Percentiles rank a stretch among this genome's conserved stretches.
Conservation (phyloP, 129 eudicot genomes). For the Ambrosia trifida region DNA sequence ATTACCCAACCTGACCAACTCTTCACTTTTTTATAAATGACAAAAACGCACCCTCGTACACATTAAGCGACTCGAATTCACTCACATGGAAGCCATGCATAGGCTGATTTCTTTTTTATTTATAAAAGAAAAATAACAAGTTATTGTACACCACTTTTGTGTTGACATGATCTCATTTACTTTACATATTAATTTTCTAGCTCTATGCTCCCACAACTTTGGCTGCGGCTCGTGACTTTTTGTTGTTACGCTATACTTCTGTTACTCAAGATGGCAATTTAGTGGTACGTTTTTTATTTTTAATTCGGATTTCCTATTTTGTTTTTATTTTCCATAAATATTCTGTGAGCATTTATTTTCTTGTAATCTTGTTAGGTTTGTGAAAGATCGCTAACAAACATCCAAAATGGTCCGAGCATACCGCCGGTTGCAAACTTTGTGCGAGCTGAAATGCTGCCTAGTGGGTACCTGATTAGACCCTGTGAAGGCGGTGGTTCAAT, state of each 20-base stretch:
- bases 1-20: too few relatives aligned
- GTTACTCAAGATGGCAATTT: constrained; percentile 89
- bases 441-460: constrained; percentile 54
- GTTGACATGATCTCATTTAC: too few relatives aligned
- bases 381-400: constrained; percentile 53
- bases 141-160: too few relatives aligned
- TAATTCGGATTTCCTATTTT: neutral
- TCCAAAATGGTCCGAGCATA: constrained; percentile 48
- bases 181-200: too few relatives aligned
- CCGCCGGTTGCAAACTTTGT: constrained; percentile 47
- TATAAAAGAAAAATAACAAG: too few relatives aligned
- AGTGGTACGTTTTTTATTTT: constrained; percentile 56
- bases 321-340: neutral
- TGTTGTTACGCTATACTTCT: constrained; percentile 89
- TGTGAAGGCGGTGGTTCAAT: constrained; percentile 57
- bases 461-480: constrained; percentile 57
- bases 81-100: too few relatives aligned
- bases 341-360: neutral
- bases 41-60: too few relatives aligned
- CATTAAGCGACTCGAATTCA: too few relatives aligned
- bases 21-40: too few relatives aligned
- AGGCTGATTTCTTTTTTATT: too few relatives aligned
- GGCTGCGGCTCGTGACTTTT: constrained; percentile 98
- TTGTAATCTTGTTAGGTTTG: constrained; percentile 36
- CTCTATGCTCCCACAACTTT: constrained; percentile 96